phyloP scores from a whole-genome alignment of 345 rosid genomes.

The Corymbia maculata region DNA sequence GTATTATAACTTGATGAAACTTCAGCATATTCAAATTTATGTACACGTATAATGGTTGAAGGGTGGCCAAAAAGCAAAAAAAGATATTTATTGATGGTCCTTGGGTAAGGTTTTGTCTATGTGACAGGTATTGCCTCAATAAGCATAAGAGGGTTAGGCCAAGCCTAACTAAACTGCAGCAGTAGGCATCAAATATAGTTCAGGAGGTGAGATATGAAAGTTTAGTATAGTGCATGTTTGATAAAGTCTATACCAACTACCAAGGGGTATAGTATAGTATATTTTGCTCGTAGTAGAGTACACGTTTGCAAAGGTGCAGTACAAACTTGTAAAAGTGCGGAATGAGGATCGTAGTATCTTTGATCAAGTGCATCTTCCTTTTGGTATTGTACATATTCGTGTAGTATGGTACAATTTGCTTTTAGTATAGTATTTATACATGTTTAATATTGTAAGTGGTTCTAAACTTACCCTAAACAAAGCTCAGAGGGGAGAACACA shows the following conservation, averaged over 20 bases:
- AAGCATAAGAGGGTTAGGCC: not conserved
- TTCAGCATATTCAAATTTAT: not conserved
- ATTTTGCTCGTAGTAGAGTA: not conserved
- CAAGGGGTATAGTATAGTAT: not conserved
- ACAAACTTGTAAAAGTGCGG: no score
- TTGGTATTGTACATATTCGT: no score
- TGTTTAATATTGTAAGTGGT: not conserved
- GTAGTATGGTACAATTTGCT: no score
- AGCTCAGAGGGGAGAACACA: no score
- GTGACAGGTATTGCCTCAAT: not conserved
- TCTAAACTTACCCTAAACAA: no score
- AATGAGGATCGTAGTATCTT: no score
- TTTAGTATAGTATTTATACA: no score
- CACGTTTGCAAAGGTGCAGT: no score
- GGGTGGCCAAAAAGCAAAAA: not conserved
- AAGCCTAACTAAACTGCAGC: not conserved
- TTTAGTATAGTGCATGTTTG: not conserved
- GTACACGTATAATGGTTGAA: not conserved
- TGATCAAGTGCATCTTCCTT: no score
- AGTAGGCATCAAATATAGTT: not conserved
- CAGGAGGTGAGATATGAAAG: not conserved
- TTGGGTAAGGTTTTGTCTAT: not conserved
- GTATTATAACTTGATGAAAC: not conserved
- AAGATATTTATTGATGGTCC: not conserved
- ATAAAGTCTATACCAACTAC: not conserved